Evolutionary conservation across 2,329 filamentous ascomycete species (phyloP), one percentile per base, ranked within the genome.

Genomic region (Apiospora hydei): DNA sequence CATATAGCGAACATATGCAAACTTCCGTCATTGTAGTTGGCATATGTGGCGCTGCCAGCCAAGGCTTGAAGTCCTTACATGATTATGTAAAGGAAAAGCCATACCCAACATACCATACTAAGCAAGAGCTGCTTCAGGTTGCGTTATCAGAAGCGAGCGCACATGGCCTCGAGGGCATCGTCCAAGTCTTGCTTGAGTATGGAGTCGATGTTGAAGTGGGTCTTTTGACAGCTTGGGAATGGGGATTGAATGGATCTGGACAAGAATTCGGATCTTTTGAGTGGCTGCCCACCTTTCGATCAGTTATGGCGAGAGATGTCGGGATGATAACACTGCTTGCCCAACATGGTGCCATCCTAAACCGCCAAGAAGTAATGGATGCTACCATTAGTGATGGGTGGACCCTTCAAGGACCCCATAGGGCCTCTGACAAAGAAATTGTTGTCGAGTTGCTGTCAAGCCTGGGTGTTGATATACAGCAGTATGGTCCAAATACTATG

Each of bases 1-100:
- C n/a, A 7, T n/a, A 2, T 2, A 41, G 3, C 4, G 18, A 10
- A 3, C 10, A 0, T 8, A 3, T 64, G 0, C 13, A 41, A 3
- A 34, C 41, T 4, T 64, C 18, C 4, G 57, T 64, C 18, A 41
- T 34, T n/a, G 57, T 64, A 0, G 13, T 2, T n/a, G 57, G 57
- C 18, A 41, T 64, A 4, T 64, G 30, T 41, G 57, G 8, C 13
- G 30, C 57, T 14, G 30, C 57, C 34, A 38, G 8, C 3, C 41
- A 18, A n/a, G 57, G 57, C 2, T 11, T n/a, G 34, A 10, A 41
- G 8, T n/a, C 7, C 34, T 11, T 64, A 18, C 18, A 8, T 4
- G 57, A 41, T 5, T 64, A 41, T 6, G 4, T 64, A 41, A 8
- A 4, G 5, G 18, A 13, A 7, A 64, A 41, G 14, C 57, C 8